phyloP scores from a whole-genome alignment of 768 basidiomycete species.

The Omphalotus guepiniiformis region DNA sequence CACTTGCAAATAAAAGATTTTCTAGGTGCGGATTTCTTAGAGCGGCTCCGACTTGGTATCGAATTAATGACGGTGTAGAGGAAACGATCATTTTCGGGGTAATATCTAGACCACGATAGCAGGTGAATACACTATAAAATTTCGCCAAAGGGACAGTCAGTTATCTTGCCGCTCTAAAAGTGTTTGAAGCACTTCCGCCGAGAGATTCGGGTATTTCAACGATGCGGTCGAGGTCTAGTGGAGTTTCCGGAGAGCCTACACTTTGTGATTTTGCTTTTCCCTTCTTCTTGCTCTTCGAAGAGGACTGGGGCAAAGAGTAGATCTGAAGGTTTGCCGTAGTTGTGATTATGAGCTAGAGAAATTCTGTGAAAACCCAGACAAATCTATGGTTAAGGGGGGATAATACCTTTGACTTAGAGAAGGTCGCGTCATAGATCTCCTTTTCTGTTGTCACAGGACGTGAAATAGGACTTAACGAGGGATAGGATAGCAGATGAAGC shows the following conservation, averaged over 20 bases:
- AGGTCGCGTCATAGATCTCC: slow-evolving; percentile 85
- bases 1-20: slow-evolving; percentile 69
- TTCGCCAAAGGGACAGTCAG: slow-evolving; percentile 5
- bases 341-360: slow-evolving; percentile 55
- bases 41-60: slow-evolving; percentile 50
- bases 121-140: background rate
- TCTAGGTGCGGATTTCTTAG: slow-evolving; percentile 50
- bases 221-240: slow-evolving; percentile 42
- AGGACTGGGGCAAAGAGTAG: slow-evolving; percentile 47
- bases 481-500: slow-evolving; percentile 10
- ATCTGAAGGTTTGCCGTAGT: slow-evolving; percentile 62
- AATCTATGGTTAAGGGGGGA: slow-evolving; percentile 2
- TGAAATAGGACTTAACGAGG: slow-evolving; percentile 49
- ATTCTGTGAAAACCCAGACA: background rate
- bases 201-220: slow-evolving; percentile 51
- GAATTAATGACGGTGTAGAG: slow-evolving; percentile 75
- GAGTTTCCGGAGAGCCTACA: slow-evolving; percentile 23
- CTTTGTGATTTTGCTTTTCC: slow-evolving; percentile 47
- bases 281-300: slow-evolving; percentile 33
- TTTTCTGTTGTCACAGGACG: slow-evolving; percentile 54
- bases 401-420: slow-evolving; percentile 62
- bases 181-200: slow-evolving; percentile 42
- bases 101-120: slow-evolving; percentile 45
- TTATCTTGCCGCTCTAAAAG: slow-evolving; percentile 64
- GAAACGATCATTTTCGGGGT: slow-evolving; percentile 45